phyloP scores from a whole-genome alignment of 73 alveolate species.

The Symbiodinium natans region DNA sequence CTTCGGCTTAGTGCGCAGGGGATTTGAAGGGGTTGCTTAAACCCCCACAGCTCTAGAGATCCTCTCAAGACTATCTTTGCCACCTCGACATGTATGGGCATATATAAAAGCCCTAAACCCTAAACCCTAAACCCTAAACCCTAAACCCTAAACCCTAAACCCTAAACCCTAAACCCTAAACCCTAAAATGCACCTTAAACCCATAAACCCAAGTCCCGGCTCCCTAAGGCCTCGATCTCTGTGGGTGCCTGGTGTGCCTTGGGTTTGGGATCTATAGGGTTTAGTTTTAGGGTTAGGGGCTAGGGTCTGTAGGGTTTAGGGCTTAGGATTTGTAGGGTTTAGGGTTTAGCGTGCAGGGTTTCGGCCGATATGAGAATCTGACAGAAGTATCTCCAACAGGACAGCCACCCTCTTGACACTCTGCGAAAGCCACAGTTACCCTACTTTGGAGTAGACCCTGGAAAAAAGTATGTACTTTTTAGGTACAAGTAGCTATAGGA shows the following conservation, averaged over 20 bases:
- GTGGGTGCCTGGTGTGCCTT: background rate
- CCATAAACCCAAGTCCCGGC: background rate
- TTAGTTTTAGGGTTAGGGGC: background rate
- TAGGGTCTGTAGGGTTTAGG: background rate
- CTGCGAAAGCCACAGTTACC: too few species aligned
- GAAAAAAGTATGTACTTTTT: too few species aligned
- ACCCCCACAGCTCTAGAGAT: too few species aligned
- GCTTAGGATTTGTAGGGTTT: too few species aligned
- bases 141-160: background rate
- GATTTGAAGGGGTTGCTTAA: too few species aligned
- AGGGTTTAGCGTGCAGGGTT: background rate
- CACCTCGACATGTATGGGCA: too few species aligned
- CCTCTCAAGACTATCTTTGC: too few species aligned
- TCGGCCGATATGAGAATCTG: too few species aligned
- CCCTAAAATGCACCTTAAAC: background rate
- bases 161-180: background rate
- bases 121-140: background rate
- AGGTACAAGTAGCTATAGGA: background rate
- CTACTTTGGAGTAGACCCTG: too few species aligned
- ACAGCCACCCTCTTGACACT: too few species aligned
- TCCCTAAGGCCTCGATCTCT: background rate
- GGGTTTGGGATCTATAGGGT: background rate
- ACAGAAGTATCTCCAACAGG: too few species aligned
- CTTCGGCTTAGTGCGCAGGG: too few species aligned
- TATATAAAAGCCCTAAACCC: background rate